A percentile compares a stretch with the other conserved stretches of the same genome.
phyloP scores from a whole-genome alignment of 208 protist species.

The Trypanosoma grayi region DNA sequence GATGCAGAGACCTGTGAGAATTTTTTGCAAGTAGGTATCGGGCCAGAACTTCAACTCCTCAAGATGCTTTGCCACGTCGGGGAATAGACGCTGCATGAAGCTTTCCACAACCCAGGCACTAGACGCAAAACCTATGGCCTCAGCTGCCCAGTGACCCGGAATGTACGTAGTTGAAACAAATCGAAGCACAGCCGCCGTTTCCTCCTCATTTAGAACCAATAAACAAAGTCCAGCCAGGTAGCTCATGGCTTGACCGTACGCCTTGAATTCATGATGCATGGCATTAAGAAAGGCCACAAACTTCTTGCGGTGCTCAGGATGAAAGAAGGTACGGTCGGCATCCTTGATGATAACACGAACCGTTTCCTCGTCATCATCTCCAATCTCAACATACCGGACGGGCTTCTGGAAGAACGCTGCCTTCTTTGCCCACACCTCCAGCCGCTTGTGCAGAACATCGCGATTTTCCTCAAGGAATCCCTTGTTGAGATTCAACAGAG shows the following conservation, averaged over 20 bases:
- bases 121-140: slow-evolving; percentile 86
- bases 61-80: slow-evolving; percentile 78
- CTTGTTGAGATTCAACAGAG: slow-evolving; percentile 81
- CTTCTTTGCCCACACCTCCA: slow-evolving; percentile 68
- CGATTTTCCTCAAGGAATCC: slow-evolving; percentile 72
- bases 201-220: slow-evolving; percentile 75
- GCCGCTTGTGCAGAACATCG: slow-evolving; percentile 47
- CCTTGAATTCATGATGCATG: slow-evolving; percentile 80
- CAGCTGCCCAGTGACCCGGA: slow-evolving; percentile 82
- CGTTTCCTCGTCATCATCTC: slow-evolving; percentile 81
- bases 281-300: slow-evolving; percentile 76
- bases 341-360: slow-evolving; percentile 92
- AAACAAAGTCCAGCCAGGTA: slow-evolving; percentile 88
- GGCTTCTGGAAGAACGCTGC: slow-evolving; percentile 62
- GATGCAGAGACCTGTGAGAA: slow-evolving; percentile 87
- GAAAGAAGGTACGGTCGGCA: slow-evolving; percentile 83
- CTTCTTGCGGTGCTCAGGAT: slow-evolving; percentile 66
- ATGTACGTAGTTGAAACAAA: slow-evolving; percentile 81
- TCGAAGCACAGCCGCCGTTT: slow-evolving; percentile 75
- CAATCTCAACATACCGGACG: slow-evolving; percentile 73
- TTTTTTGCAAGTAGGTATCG: slow-evolving; percentile 91
- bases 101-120: slow-evolving; percentile 87
- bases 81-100: slow-evolving; percentile 72
- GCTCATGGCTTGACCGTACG: slow-evolving; percentile 90
- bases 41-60: slow-evolving; percentile 83